phyloP scores from a whole-genome alignment of 2,329 filamentous ascomycete species.

The Chaetomiaceae sp. region DNA sequence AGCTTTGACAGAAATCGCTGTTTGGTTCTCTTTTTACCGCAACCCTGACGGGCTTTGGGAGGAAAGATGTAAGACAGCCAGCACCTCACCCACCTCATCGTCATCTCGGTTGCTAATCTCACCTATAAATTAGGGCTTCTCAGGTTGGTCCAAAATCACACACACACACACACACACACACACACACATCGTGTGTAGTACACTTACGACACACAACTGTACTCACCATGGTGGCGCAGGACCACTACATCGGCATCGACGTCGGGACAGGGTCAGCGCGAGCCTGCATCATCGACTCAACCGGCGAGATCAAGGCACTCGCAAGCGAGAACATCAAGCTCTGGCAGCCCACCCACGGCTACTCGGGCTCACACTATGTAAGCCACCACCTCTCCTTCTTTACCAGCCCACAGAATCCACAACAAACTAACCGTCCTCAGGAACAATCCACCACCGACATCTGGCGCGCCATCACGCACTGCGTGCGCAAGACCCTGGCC shows the following conservation, averaged over 20 bases:
- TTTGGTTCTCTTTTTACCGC: no score
- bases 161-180: no score
- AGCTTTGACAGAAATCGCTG: no score
- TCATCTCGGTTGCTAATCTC: not conserved
- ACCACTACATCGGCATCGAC: slow-evolving; percentile 52
- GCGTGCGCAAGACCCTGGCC: slow-evolving; percentile 75
- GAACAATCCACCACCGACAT: slow-evolving; percentile 99
- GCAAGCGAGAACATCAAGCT: slow-evolving; percentile 73
- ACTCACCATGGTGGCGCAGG: slow-evolving; percentile 4
- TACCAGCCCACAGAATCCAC: not conserved
- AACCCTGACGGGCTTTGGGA: no score
- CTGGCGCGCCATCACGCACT: slow-evolving; percentile 89
- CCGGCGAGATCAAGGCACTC: slow-evolving; percentile 78
- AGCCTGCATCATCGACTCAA: slow-evolving; percentile 89
- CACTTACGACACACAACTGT: not conserved
- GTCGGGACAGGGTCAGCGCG: slow-evolving; percentile 93
- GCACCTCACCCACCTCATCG: not conserved
- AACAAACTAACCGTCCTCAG: slow-evolving; percentile 34
- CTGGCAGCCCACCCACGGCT: slow-evolving; percentile 72
- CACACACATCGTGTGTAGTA: no score
- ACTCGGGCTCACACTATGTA: slow-evolving; percentile 55
- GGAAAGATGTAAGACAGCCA: not conserved
- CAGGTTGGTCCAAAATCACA: slow-evolving; percentile 14
- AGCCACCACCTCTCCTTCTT: slow-evolving; percentile 23
- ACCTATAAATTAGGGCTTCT: slow-evolving; percentile 11